Evolutionary conservation across 2,329 filamentous ascomycete species (phyloP), one percentile per base, ranked within the genome.

Genomic region (Zymoseptoria tritici): DNA sequence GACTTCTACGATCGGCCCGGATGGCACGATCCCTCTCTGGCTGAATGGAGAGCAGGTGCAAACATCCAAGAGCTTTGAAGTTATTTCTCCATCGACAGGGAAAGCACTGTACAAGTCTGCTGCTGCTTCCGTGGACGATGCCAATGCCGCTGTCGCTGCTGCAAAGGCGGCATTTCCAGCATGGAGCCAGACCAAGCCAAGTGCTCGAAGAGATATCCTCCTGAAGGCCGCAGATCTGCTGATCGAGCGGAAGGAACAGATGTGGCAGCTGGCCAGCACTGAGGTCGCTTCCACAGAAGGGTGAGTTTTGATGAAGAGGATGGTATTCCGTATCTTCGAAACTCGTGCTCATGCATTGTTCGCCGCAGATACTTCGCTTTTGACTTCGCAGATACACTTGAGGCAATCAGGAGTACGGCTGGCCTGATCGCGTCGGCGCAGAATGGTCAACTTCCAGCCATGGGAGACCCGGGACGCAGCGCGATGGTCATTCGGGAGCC

Each of bases 121-220:
- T 59, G 78, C 80, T 31, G 83, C 81, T 29, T 84, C 84, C 2
- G 76, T 81, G 31, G 73, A 77, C 5, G 79, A 85, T 63, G 81
- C 81, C 49, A 74, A 77, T 3, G 78, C 83, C 62, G 85, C 85
- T 19, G 74, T 81, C n/a, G 74, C 75, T 9, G 81, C 85, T n/a
- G 88, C 89, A 0, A 77, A 84, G 21, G 77, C 79, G n/a, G 89
- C 90, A 0, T 86, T 89, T 71, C 81, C 80, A 46, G 75, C 79
- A 57, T 94, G 90, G 90, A 80, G 81, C 54, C 82, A 81, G 65
- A 83, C 81, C 1, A 83, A 82, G 51, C 82, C 85, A 2, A 68
- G 77, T n/a, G 70, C 79, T 22, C 85, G 88, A 31, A 83, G 89
- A 31, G 83, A 88, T 64, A 83, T 93, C 61, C 80, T 94, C 62